Conservation (phyloP, 805 yeast species). For the Debaryomyces hansenii region DNA sequence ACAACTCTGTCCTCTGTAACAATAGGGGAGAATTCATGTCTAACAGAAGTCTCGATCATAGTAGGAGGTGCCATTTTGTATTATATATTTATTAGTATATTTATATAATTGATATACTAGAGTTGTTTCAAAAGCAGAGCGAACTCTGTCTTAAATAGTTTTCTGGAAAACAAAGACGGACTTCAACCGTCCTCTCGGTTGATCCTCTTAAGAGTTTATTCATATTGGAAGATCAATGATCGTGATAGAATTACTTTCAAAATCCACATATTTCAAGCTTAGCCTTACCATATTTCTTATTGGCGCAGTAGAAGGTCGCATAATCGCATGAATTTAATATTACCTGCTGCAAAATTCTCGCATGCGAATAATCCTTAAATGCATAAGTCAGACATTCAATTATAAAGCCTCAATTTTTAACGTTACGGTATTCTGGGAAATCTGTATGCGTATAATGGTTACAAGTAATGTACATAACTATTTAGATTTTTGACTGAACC, state of each 20-base stretch:
- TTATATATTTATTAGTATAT: not conserved
- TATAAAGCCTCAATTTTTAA: no score
- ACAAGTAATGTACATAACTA: conserved; percentile 6
- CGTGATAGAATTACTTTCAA: no score
- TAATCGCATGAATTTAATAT: not conserved
- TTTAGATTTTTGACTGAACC: conserved; percentile 49
- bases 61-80: conserved; percentile 35
- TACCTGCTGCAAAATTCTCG: conserved; percentile 11
- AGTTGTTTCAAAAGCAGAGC: not conserved
- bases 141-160: not conserved
- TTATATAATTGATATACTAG: not conserved
- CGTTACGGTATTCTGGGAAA: no score
- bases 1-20: conserved; percentile 7
- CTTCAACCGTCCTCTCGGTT: not conserved
- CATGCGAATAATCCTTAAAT: conserved; percentile 13
- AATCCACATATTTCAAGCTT: no score
- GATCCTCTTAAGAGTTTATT: not conserved
- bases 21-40: conserved; percentile 6
- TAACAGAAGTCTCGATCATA: conserved; percentile 23
- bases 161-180: not conserved
- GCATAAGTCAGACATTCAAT: conserved; percentile 9
- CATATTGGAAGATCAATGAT: no score
- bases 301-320: not conserved
- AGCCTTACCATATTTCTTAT: no score
- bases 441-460: not conserved